Evolutionary conservation across 164 flowering plant genomes (phyloP), one percentile per base, ranked within the genome.

Genomic region (Vitis labrusca): DNA sequence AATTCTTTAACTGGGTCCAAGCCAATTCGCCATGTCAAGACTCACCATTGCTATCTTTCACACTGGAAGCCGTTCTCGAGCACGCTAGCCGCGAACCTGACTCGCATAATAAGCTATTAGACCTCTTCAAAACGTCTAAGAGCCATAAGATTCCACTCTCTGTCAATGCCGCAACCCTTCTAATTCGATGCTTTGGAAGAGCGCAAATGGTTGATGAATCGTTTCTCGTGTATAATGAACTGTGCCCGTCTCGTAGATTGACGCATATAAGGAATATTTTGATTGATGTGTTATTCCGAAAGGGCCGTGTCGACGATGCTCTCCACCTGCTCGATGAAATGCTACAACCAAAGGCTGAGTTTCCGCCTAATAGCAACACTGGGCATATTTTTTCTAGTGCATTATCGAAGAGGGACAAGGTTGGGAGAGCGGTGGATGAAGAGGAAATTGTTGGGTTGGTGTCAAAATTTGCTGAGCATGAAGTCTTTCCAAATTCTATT

Each of bases 271-370:
- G 81, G 50, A 91, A 94, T 66, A 63, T 68, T 17, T 65, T 84
- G 23, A 61, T 88, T 15, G 77, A 63, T 15, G 67, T 53, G 30
- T 50, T 89, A 29, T 30, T 88, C 50, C 76, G 64, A 47, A 57
- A 30, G 13, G 83, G 79, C 0, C 66, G 76, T 2, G 44, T 76
- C 8, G 70, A 71, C 9, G 81, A 81, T 73, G 95, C 90, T 0
- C 58, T 68, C n/a, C 59, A 69, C 3, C 27, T 90, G 81, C 82
- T 89, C 76, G 86, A 84, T 44, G 83, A 83, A 79, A 89, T 94
- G 96, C 83, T 89, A 67, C 59, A 78, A 27, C 63, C 75, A 16
- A 63, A 75, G 66, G 62, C 66, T 0, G 63, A 56, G 10, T 77
- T 59, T 52, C 74, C 60, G 3, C 90, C 92, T 0, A 76, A 87